Evolutionary conservation across 2,329 filamentous ascomycete genomes (phyloP).

Genomic region (Diaporthe sp.): DNA sequence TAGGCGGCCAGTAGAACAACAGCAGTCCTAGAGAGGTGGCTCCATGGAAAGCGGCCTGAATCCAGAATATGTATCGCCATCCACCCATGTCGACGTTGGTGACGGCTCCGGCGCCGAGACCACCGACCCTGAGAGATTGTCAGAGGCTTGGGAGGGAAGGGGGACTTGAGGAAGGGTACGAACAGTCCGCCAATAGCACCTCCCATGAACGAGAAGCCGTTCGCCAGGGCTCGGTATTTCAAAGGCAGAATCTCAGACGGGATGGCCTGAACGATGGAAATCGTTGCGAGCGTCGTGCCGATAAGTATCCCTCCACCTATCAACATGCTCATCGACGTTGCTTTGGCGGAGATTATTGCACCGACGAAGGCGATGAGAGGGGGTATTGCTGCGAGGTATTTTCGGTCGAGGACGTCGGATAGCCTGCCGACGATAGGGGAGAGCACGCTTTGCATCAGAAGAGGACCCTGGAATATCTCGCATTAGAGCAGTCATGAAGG

Average conservation of each 20-base stretch:
- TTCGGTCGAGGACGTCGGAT: constrained; percentile 66
- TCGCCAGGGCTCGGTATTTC: constrained; percentile 66
- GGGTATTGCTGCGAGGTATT: constrained; percentile 61
- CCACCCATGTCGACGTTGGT: constrained; percentile 58
- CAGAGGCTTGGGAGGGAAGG: background rate
- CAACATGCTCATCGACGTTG: constrained; percentile 64
- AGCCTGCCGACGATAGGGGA: constrained; percentile 66
- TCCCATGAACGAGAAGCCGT: constrained; percentile 62
- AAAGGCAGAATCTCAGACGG: constrained; percentile 66
- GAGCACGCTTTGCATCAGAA: constrained; percentile 67
- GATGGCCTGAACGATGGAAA: constrained; percentile 66
- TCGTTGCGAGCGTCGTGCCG: constrained; percentile 63
- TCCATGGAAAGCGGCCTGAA: constrained; percentile 64
- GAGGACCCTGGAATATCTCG: constrained; percentile 57
- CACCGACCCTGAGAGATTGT: constrained; percentile 51
- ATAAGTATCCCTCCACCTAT: constrained; percentile 69
- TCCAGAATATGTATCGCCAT: constrained; percentile 69
- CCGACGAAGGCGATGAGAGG: constrained; percentile 65
- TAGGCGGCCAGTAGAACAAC: constrained; percentile 57
- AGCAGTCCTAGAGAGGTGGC: constrained; percentile 59
- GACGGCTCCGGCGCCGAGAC: constrained; percentile 61
- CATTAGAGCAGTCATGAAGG: background rate
- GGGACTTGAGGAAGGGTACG: background rate
- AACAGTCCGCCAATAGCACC: constrained; percentile 63
- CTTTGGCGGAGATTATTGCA: constrained; percentile 64